Percentiles rank a stretch among this genome's conserved stretches.
Conservation (phyloP, 2,329 filamentous ascomycete genomes). For the Colletotrichum melonis region DNA sequence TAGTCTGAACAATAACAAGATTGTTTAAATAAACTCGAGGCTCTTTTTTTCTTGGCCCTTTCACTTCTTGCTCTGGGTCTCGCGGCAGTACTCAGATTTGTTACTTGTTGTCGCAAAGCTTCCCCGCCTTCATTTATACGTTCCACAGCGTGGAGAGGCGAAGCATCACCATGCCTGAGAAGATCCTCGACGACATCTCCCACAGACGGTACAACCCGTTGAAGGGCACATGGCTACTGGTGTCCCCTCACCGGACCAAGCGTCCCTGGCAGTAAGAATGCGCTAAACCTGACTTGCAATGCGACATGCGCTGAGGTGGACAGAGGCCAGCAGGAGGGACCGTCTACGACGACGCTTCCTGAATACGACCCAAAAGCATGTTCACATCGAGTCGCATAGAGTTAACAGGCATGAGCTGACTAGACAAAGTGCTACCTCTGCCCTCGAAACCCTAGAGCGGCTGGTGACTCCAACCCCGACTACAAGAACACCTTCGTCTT, state of each 20-base stretch:
- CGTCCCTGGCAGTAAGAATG: slow-evolving; percentile 92
- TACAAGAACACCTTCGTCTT: slow-evolving; percentile 93
- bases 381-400: not conserved
- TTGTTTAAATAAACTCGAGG: slow-evolving; percentile 22
- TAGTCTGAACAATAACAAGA: slow-evolving; percentile 17
- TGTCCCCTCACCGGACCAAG: slow-evolving; percentile 96
- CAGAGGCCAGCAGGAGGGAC: slow-evolving; percentile 82
- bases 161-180: slow-evolving; percentile 70
- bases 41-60: not conserved
- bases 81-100: not conserved
- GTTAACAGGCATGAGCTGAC: not conserved
- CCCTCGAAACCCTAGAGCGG: slow-evolving; percentile 88
- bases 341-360: slow-evolving; percentile 76
- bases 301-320: slow-evolving; percentile 12
- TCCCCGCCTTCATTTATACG: slow-evolving; percentile 28
- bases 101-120: not conserved
- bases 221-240: slow-evolving; percentile 89
- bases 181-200: slow-evolving; percentile 93
- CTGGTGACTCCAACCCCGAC: slow-evolving; percentile 86
- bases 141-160: not conserved
- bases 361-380: slow-evolving; percentile 80
- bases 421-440: slow-evolving; percentile 87
- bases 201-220: slow-evolving; percentile 95
- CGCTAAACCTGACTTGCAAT: not conserved
- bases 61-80: not conserved